A percentile compares a stretch with the other conserved stretches of the same genome.
These are phyloP conservation scores for Gossypium rotundifolium DNA, from an alignment of 345 rosid genomes.

Conservation along the genomic window DNA sequence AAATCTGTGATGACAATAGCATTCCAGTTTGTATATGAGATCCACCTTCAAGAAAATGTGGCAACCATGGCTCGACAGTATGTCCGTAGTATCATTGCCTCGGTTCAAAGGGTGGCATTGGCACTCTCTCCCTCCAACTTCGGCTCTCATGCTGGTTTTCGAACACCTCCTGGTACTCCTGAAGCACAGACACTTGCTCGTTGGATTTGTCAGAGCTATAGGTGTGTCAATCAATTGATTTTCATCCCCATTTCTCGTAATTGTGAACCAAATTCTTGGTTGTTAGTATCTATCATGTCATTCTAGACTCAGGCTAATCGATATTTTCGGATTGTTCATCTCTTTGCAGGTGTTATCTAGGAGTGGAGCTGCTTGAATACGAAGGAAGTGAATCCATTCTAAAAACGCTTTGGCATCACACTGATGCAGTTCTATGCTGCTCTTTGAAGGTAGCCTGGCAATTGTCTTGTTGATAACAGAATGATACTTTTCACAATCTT, in stretches of 20 bases:
- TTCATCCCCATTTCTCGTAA: background rate
- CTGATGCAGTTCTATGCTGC: constrained; percentile 88
- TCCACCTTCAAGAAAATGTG: constrained; percentile 82
- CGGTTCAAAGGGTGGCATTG: constrained; percentile 89
- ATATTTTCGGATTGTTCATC: background rate
- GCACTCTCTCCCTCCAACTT: constrained; percentile 80
- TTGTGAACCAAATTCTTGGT: background rate
- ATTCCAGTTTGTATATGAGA: constrained; percentile 79
- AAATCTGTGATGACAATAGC: constrained; percentile 97
- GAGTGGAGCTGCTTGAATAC: constrained; percentile 68
- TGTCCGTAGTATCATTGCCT: constrained; percentile 73
- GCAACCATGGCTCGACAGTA: constrained; percentile 92
- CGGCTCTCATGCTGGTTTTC: constrained; percentile 50
- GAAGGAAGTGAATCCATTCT: constrained; percentile 69
- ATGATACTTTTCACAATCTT: too few relatives aligned
- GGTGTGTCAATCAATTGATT: constrained; percentile 24
- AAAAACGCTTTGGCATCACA: constrained; percentile 80
- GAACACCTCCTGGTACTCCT: constrained; percentile 68
- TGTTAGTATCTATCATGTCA: background rate
- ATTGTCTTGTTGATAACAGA: background rate
- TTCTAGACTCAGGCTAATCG: background rate
- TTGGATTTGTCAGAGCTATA: constrained; percentile 81
- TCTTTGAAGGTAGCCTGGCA: constrained; percentile 56
- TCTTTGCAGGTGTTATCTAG: constrained; percentile 61
- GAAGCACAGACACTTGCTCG: constrained; percentile 89